A percentile compares a stretch with the other conserved stretches of the same genome.
Evolutionary conservation across 352 stramenopile genomes (phyloP).

Genomic region (Blastocystis sp.): DNA sequence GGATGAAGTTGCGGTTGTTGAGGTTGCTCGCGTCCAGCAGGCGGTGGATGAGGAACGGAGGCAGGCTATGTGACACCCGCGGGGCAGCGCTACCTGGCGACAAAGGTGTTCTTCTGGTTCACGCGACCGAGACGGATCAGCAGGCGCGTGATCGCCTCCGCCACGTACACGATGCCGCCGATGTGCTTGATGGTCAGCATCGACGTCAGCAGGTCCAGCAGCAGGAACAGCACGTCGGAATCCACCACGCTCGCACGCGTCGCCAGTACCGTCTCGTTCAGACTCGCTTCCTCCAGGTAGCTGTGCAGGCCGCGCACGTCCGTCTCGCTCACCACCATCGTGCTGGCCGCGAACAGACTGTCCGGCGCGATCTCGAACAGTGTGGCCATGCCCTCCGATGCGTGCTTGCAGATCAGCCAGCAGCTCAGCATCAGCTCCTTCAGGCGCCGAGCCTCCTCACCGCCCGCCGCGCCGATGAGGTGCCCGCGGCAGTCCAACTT

Average conservation of each 20-base stretch:
- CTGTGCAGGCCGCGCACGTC: neutral
- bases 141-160: constrained; percentile 34
- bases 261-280: neutral
- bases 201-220: constrained; percentile 47
- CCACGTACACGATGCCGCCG: constrained; percentile 61
- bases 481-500: constrained; percentile 64
- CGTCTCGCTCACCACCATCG: neutral
- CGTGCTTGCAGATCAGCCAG: constrained; percentile 60
- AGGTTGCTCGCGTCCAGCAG: constrained; percentile 43
- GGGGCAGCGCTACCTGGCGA: neutral
- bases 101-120: neutral
- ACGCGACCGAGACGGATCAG: constrained; percentile 1
- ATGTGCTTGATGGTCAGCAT: constrained; percentile 65
- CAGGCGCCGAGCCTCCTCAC: constrained; percentile 6
- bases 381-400: neutral
- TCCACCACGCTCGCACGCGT: neutral
- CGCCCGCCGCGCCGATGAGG: constrained; percentile 10
- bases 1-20: constrained; percentile 63
- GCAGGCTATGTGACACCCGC: neutral
- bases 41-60: neutral
- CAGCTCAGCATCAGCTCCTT: constrained; percentile 50
- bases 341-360: neutral
- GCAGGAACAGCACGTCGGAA: constrained; percentile 24
- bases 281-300: neutral
- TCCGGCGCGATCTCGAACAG: neutral